Conservation (phyloP, 768 basidiomycete species). For the Gloeophyllum trabeum region DNA sequence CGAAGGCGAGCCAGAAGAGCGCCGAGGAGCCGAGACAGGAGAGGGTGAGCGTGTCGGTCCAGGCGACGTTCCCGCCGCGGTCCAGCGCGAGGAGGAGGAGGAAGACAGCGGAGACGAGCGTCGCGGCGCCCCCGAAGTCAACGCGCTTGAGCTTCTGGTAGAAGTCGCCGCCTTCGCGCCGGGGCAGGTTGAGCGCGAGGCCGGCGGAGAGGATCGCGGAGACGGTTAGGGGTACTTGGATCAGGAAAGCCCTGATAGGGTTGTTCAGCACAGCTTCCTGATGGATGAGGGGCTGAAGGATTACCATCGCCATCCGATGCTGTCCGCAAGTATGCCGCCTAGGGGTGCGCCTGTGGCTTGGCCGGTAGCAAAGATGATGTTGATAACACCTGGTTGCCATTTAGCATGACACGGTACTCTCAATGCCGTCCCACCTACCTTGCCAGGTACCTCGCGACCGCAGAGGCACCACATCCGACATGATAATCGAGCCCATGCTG, state of each 20-base stretch:
- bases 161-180: conserved; percentile 27
- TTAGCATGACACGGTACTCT: too few relatives aligned
- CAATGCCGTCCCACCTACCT: conserved; percentile 22
- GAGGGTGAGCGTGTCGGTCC: conserved; percentile 15
- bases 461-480: conserved; percentile 55
- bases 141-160: conserved; percentile 42
- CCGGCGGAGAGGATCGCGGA: conserved; percentile 43
- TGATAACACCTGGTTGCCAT: conserved; percentile 41
- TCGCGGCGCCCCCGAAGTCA: conserved; percentile 49
- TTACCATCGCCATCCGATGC: conserved; percentile 58
- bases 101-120: conserved; percentile 44
- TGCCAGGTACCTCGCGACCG: conserved; percentile 61
- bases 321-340: conserved; percentile 52
- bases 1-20: conserved; percentile 21
- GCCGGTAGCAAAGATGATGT: conserved; percentile 48
- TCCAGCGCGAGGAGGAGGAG: conserved; percentile 48
- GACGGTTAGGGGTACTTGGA: conserved; percentile 46
- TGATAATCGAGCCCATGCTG: conserved; percentile 51
- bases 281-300: neutral
- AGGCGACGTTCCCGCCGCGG: conserved; percentile 20
- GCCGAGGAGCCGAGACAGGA: conserved; percentile 7
- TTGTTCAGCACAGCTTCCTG: too few relatives aligned
- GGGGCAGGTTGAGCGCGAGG: conserved; percentile 43
- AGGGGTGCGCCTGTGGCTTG: conserved; percentile 50
- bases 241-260: conserved; percentile 44